Evolutionary conservation across 1,139 yeast genomes (phyloP), one percentile per base, ranked within the genome.

Genomic region (Pichia norvegensis): DNA sequence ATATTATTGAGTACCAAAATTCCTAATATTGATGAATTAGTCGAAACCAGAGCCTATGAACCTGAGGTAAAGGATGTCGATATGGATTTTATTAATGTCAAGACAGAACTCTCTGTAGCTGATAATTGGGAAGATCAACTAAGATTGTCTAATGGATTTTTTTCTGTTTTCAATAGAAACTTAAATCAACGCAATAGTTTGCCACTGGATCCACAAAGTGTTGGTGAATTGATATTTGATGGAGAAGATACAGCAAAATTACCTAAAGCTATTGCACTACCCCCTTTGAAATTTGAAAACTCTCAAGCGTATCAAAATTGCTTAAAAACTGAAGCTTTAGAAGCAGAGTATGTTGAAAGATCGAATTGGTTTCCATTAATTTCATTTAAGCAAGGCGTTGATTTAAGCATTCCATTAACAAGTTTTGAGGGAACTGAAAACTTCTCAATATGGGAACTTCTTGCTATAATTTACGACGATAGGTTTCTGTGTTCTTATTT

Each of bases 1-100:
- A 37, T 23, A 5, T 20, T 45, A 6, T 11, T 47, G 1, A 35
- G 41, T 17, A 16, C 38, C 5, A 41, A 31, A 14, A 10, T 44
- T 2, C 41, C 45, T 11, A 47, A 41, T 29, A 46, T 51, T 43
- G 65, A 59, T 13, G 55, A 79, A 11, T 37, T 48, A 16, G 70
- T 79, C 9, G 70, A 74, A 43, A 85, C 80, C 52, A 81, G 79
- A 56, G 83, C 79, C 1, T 83, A 76, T 55, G 94, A 84, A 61
- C 92, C 92, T 0, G 69, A 70, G 45, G 63, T 72, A 16, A 65
- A 64, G 23, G 73, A 67, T 31, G 57, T 66, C 2, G 77, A 80
- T 67, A 62, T 73, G 52, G 63, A 62, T 19, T 60, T 66, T 4
- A 51, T 74, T 41, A 70, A 67, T 46, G 61, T 61, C 5, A 67